Base-by-base conservation (phyloP, 139 green algal species). In the Chlorella sp. region DNA sequence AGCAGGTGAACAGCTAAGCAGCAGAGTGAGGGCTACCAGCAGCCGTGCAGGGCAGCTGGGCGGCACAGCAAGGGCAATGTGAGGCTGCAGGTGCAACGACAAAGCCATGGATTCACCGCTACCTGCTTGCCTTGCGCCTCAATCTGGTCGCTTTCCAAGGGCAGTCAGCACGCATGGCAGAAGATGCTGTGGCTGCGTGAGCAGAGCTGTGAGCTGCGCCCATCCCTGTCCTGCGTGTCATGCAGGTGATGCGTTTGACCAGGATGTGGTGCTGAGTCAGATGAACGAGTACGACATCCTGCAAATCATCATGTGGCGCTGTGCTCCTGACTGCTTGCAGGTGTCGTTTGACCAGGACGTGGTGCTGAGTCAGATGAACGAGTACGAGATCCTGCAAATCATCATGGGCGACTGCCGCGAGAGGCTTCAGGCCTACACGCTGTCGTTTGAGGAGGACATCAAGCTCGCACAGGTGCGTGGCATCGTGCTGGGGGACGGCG, bases 201-300 rank as follows among this genome's bases (percentile, higher is more conserved):
- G n/a, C n/a, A n/a, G n/a, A n/a, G n/a, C n/a, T n/a, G n/a, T n/a
- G n/a, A n/a, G n/a, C n/a, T n/a, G n/a, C n/a, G n/a, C n/a, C n/a
- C n/a, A n/a, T n/a, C n/a, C n/a, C n/a, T n/a, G n/a, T n/a, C n/a
- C n/a, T n/a, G n/a, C n/a, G n/a, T n/a, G n/a, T n/a, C n/a, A n/a
- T n/a, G n/a, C n/a, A n/a, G n/a, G n/a, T n/a, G n/a, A n/a, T n/a
- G n/a, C n/a, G n/a, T 98, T 98, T 81, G 91, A 97, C 5, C 49
- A 90, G 36, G 95, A 99, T 74, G 71, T 85, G 1, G 76, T 91
- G 51, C 74, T 97, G 4, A 90, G 74, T 50, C 85, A 89, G 68
- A 85, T 92, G 72, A 98, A 98, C 79, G 95, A 99, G 87, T 99
- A 99, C 75, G 95, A 99, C 82, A 82, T 96, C 62, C 85, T 98